These are phyloP conservation scores for Trapa bicornis DNA, from an alignment of 345 rosid genomes.

Conservation along the genomic window DNA sequence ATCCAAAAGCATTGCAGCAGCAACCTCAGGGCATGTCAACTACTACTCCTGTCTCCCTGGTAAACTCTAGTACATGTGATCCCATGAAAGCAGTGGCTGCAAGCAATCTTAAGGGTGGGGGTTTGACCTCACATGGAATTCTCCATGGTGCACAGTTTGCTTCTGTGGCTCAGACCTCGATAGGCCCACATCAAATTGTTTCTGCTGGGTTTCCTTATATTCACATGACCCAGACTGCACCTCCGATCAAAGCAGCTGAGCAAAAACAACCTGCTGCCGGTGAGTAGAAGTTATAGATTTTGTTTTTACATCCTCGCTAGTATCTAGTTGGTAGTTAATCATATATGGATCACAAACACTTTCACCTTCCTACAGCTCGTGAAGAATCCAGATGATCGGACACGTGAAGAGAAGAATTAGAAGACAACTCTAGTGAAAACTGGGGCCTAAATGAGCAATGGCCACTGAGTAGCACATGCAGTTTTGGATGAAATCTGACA, in stretches of 20 bases:
- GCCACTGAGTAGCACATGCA: neutral
- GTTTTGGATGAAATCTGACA: neutral
- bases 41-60: conserved; percentile 30
- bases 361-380: conserved; percentile 4
- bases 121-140: conserved; percentile 29
- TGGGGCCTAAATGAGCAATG: neutral
- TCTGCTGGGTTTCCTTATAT: conserved; percentile 55
- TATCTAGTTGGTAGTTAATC: too few relatives aligned
- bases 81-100: conserved; percentile 57
- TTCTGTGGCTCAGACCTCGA: conserved; percentile 33
- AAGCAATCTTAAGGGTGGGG: conserved; percentile 57
- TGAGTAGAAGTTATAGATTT: conserved; percentile 27
- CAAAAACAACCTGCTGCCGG: conserved; percentile 82
- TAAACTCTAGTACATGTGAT: conserved; percentile 38
- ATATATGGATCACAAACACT: neutral
- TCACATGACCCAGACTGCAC: conserved; percentile 42
- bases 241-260: conserved; percentile 79
- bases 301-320: neutral
- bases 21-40: conserved; percentile 29
- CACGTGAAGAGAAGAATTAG: conserved; percentile 9
- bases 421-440: conserved; percentile 8
- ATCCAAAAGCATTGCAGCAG: conserved; percentile 36
- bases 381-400: conserved; percentile 5
- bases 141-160: conserved; percentile 34
- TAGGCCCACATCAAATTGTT: conserved; percentile 43